Evolutionary conservation across 345 rosid genomes (phyloP), one percentile per base, ranked within the genome.

Genomic region (Bruguiera parviflora): DNA sequence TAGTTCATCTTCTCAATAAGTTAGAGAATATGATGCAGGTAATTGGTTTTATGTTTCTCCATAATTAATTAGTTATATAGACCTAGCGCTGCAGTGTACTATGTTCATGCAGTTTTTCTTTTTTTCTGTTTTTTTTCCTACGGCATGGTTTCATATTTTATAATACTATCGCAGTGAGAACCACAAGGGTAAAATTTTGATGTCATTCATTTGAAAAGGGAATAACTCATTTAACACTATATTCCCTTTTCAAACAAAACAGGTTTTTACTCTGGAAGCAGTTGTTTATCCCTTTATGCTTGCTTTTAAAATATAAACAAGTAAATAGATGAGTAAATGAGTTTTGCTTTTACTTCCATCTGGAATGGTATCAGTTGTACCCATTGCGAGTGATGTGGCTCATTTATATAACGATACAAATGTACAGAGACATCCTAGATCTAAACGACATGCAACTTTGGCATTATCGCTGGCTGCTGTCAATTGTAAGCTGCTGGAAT

Each of bases 1-100:
- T 85, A 57, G 77, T 89, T 69, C 79, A 77, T 78, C 89, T 89
- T 79, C 86, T 89, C 5, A 79, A 89, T 68, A 86, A 85, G 73
- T 65, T 86, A 59, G 88, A 86, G 20, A 82, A 71, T 63, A 67
- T 82, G 67, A 65, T 85, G 80, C 84, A 61, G 86, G 94, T 86
- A 82, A 81, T 55, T 24, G 22, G 24, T 22, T 24, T 13, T 56
- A 47, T 33, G 2, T 46, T 65, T 65, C 32, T 65, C 32, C 5
- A 29, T 2, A 10, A 59, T 11, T 58, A 22, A 47, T 51, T 52
- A 19, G 52, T 51, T 24, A 9, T 46, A 8, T 20, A 16, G 28
- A 24, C 35, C 1, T 2, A 6, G 25, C 31, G 9, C 6, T 15
- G 5, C 57, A 27, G 15, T 58, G 19, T 24, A 3, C 49, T 43